phyloP scores from a whole-genome alignment of 2,329 filamentous ascomycete genomes.

The Hypocreales sp. region DNA sequence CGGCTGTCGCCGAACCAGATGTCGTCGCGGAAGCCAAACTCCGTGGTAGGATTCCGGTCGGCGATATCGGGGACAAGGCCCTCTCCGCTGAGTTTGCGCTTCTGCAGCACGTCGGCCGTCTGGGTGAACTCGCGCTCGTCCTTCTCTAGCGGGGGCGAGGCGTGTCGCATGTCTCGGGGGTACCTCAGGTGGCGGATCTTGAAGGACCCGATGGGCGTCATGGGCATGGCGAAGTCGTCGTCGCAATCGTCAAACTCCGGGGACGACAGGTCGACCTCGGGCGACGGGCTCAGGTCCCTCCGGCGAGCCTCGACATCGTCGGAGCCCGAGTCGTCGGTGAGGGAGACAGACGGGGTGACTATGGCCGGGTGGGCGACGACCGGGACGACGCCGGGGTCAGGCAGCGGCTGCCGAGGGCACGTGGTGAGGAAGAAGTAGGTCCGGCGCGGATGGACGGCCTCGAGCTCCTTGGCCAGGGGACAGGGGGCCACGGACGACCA shows the following conservation, averaged over 20 bases:
- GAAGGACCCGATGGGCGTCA: constrained; percentile 49
- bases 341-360: constrained; percentile 71
- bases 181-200: constrained; percentile 28
- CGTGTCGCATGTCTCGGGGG: constrained; percentile 39
- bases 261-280: constrained; percentile 81
- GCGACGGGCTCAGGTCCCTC: constrained; percentile 69
- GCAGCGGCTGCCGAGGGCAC: constrained; percentile 68
- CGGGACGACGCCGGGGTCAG: constrained; percentile 24
- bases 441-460: constrained; percentile 81
- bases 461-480: constrained; percentile 82
- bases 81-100: constrained; percentile 40
- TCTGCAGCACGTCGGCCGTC: constrained; percentile 73
- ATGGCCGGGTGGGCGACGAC: constrained; percentile 28
- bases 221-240: constrained; percentile 41
- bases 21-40: constrained; percentile 28
- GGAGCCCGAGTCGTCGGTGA: constrained; percentile 32
- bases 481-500: constrained; percentile 70
- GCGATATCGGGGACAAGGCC: constrained; percentile 11
- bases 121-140: constrained; percentile 96
- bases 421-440: constrained; percentile 95
- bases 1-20: constrained; percentile 35
- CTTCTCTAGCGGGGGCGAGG: constrained; percentile 77
- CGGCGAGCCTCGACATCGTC: constrained; percentile 59
- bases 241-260: constrained; percentile 69
- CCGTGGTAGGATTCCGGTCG: constrained; percentile 14